These are phyloP conservation scores for Petrea volubilis DNA, from an alignment of 257 asterid genomes.

Conservation along the genomic window DNA sequence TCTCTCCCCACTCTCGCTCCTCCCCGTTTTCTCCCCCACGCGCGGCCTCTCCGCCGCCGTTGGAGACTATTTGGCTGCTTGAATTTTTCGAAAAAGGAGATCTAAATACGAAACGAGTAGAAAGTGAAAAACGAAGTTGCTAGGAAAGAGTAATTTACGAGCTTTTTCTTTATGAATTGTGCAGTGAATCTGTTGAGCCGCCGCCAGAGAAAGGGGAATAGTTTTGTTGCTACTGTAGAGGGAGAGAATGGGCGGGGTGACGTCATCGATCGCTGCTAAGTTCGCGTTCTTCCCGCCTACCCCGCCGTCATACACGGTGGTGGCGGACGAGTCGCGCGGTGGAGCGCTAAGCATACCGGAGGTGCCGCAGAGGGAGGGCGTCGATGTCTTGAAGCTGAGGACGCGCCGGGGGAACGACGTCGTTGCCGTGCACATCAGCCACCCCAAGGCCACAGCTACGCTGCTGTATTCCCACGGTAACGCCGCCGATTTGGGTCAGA, in stretches of 20 bases:
- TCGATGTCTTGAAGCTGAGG: slow-evolving; percentile 72
- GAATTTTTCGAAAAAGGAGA: slow-evolving; percentile 22
- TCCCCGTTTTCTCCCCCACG: slow-evolving; percentile 35
- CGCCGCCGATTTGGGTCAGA: slow-evolving; percentile 99
- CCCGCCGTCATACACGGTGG: slow-evolving; percentile 96
- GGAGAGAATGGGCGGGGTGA: slow-evolving; percentile 83
- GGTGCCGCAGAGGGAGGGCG: slow-evolving; percentile 75
- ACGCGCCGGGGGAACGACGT: slow-evolving; percentile 93
- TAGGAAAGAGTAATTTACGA: slow-evolving; percentile 22
- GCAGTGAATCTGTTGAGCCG: slow-evolving; percentile 32
- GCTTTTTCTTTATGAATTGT: slow-evolving; percentile 51
- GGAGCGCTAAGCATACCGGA: slow-evolving; percentile 74
- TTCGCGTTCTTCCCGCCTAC: slow-evolving; percentile 95
- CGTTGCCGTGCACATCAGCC: slow-evolving; percentile 80
- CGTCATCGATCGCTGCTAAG: slow-evolving; percentile 97
- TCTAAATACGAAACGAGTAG: slow-evolving; percentile 21
- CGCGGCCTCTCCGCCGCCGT: slow-evolving; percentile 50
- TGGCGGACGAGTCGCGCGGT: slow-evolving; percentile 51
- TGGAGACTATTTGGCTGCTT: background rate
- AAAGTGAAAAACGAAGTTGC: background rate
- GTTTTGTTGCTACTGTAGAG: slow-evolving; percentile 9
- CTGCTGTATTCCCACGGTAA: slow-evolving; percentile 95
- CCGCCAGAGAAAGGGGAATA: slow-evolving; percentile 34
- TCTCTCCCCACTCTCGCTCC: slow-evolving; percentile 32
- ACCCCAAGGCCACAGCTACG: slow-evolving; percentile 84